Conservation (phyloP, 1,284 basidiomycete genomes). For the Ganoderma meredithae region DNA sequence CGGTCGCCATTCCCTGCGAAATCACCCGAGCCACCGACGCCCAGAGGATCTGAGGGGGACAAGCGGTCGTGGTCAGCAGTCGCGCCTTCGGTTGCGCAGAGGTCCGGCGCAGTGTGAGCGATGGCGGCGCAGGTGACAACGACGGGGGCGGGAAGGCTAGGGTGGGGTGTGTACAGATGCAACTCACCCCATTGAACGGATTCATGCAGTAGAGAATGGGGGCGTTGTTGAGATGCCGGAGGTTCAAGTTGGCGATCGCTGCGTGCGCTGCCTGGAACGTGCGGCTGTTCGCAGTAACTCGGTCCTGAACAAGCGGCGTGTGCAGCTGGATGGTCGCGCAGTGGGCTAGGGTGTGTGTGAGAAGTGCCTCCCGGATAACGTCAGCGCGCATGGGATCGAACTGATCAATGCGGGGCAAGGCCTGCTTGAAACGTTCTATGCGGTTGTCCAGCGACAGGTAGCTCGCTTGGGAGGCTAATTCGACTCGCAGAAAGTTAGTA, state of each 20-base stretch:
- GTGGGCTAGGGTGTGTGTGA: constrained; percentile 45
- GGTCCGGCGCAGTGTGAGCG: background rate
- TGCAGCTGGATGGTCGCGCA: constrained; percentile 48
- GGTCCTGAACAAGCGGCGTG: constrained; percentile 37
- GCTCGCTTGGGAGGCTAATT: constrained; percentile 35
- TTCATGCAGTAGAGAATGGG: constrained; percentile 27
- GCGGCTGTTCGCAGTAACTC: constrained; percentile 31
- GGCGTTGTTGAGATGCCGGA: constrained; percentile 19
- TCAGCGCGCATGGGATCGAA: constrained; percentile 27
- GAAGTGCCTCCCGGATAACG: constrained; percentile 38
- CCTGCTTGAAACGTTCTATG: constrained; percentile 40
- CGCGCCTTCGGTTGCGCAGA: background rate
- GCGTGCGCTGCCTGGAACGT: constrained; percentile 30
- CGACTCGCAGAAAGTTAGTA: constrained; percentile 26
- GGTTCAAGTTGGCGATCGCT: constrained; percentile 21
- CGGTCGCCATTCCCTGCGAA: constrained; percentile 19
- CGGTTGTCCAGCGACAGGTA: constrained; percentile 42
- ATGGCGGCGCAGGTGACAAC: background rate
- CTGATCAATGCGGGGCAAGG: constrained; percentile 35
- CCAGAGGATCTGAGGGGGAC: constrained; percentile 26
- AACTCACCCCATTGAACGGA: constrained; percentile 30
- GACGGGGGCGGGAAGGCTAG: background rate
- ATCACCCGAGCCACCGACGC: constrained; percentile 29
- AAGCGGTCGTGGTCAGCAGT: constrained; percentile 2
- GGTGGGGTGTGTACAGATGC: background rate